A percentile compares a stretch with the other conserved stretches of the same genome.
phyloP scores from a whole-genome alignment of 2,329 filamentous ascomycete species.

The Ophiosphaerella korrae region DNA sequence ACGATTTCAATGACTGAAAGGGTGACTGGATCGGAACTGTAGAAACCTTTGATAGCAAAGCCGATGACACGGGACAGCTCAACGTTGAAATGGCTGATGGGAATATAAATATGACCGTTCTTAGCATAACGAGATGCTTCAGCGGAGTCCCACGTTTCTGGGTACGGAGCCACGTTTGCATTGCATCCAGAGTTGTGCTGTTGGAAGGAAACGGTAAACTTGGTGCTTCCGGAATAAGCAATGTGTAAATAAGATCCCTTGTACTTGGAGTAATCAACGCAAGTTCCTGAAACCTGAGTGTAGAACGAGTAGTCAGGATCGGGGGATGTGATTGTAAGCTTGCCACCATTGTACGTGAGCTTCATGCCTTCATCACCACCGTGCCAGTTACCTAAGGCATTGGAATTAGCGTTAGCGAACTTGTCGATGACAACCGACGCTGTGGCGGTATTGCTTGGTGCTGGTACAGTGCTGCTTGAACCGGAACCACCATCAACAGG shows the following conservation, averaged over 20 bases:
- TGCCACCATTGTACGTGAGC: constrained; percentile 57
- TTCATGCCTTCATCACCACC: constrained; percentile 66
- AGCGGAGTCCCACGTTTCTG: constrained; percentile 70
- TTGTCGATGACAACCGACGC: constrained; percentile 64
- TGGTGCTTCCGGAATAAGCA: constrained; percentile 64
- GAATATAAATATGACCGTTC: constrained; percentile 66
- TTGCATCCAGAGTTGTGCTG: constrained; percentile 69
- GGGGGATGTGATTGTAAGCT: constrained; percentile 61
- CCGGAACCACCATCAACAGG: constrained; percentile 48
- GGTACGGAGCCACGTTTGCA: constrained; percentile 61
- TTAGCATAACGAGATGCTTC: constrained; percentile 66
- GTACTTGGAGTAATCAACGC: constrained; percentile 61
- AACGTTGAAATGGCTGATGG: constrained; percentile 69
- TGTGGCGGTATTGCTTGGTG: constrained; percentile 54
- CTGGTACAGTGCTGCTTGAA: constrained; percentile 56
- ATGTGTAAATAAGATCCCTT: constrained; percentile 68
- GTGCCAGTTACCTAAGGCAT: constrained; percentile 69
- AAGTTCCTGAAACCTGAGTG: constrained; percentile 62
- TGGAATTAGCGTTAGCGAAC: constrained; percentile 59
- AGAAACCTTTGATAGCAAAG: constrained; percentile 69
- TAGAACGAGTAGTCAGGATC: constrained; percentile 68
- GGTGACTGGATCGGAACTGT: constrained; percentile 56
- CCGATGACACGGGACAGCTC: constrained; percentile 62
- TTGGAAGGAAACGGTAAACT: constrained; percentile 68
- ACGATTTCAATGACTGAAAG: constrained; percentile 68